Evolutionary conservation across 1,284 basidiomycete genomes (phyloP).

Genomic region (Amylostereum chailletii): DNA sequence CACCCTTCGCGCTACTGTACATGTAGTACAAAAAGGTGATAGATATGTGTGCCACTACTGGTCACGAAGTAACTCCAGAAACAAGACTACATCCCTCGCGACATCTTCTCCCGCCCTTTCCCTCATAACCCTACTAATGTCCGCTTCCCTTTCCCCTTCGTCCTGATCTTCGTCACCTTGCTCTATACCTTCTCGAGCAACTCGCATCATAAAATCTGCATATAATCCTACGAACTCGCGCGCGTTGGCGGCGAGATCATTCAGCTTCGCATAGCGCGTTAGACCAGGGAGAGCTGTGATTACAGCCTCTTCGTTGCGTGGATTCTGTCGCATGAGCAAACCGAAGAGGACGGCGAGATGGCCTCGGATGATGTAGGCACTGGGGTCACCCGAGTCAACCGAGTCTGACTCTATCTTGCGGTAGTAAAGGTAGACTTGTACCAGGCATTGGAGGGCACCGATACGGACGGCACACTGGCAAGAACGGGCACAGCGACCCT

Average conservation of each 20-base stretch:
- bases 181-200: constrained; percentile 16
- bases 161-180: constrained; percentile 18
- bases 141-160: constrained; percentile 14
- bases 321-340: constrained; percentile 45
- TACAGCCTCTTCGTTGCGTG: constrained; percentile 36
- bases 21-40: too few species aligned
- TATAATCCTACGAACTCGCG: constrained; percentile 53
- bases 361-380: constrained; percentile 43
- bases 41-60: not conserved
- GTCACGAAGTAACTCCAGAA: constrained; percentile 31
- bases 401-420: constrained; percentile 11
- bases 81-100: constrained; percentile 40
- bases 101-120: constrained; percentile 33
- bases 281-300: constrained; percentile 32
- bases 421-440: constrained; percentile 30
- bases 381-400: constrained; percentile 22
- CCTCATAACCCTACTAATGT: constrained; percentile 12
- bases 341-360: constrained; percentile 68
- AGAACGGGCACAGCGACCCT: constrained; percentile 33
- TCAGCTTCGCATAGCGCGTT: constrained; percentile 28
- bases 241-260: constrained; percentile 42
- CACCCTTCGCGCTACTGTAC: too few species aligned
- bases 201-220: constrained; percentile 24
- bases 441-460: constrained; percentile 38
- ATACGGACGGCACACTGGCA: constrained; percentile 39